Evolutionary conservation across 1,284 basidiomycete species (phyloP).

Genomic region (Termitomyces sp.): DNA sequence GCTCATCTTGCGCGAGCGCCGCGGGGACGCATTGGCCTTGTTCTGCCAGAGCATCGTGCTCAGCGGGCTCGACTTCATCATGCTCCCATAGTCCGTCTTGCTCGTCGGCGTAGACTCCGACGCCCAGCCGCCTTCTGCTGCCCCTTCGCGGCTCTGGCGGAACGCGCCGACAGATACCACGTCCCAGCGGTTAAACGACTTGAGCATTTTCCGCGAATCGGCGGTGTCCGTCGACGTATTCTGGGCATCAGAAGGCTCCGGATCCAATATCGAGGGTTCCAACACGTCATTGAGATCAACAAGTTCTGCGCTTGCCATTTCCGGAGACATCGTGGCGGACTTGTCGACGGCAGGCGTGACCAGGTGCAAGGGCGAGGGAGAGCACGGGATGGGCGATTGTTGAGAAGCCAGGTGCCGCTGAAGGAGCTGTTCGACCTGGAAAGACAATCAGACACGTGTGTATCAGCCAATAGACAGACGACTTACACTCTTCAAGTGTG

Average conservation of each 20-base stretch:
- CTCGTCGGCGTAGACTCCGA: slow-evolving; percentile 25
- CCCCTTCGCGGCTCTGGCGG: slow-evolving; percentile 55
- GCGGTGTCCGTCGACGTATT: slow-evolving; percentile 17
- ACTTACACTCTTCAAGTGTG: slow-evolving; percentile 32
- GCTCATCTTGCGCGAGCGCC: slow-evolving; percentile 27
- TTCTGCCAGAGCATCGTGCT: slow-evolving; percentile 54
- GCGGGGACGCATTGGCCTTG: slow-evolving; percentile 26
- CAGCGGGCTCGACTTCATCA: slow-evolving; percentile 52
- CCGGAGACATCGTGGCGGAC: slow-evolving; percentile 26
- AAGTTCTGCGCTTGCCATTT: slow-evolving; percentile 40
- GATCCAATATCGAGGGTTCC: slow-evolving; percentile 64
- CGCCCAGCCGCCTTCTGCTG: slow-evolving; percentile 33
- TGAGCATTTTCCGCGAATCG: slow-evolving; percentile 28
- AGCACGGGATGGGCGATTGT: slow-evolving; percentile 23
- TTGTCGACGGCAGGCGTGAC: slow-evolving; percentile 24
- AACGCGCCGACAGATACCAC: slow-evolving; percentile 69
- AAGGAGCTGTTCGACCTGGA: slow-evolving; percentile 32
- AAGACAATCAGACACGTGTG: slow-evolving; percentile 12
- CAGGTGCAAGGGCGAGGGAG: slow-evolving; percentile 25
- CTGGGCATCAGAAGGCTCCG: slow-evolving; percentile 39
- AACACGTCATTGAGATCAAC: slow-evolving; percentile 80
- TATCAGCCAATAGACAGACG: background rate
- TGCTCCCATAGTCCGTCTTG: slow-evolving; percentile 34
- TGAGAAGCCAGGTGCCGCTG: slow-evolving; percentile 26
- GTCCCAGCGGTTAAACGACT: slow-evolving; percentile 64